Conservation (phyloP, 176 grass and related monocot genomes). For the Puccinellia tenuiflora region DNA sequence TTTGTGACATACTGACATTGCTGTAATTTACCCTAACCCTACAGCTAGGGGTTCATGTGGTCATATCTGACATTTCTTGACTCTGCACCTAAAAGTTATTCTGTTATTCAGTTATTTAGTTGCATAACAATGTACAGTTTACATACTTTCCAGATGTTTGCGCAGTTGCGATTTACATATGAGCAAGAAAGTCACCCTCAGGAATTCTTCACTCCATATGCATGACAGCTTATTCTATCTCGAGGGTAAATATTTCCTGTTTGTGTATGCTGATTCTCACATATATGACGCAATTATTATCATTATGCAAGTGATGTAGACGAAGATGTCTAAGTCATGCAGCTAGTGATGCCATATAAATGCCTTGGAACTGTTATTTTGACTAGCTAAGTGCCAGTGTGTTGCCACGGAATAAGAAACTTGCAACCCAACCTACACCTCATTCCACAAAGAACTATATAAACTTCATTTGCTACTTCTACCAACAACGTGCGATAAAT, state of each 20-base stretch:
- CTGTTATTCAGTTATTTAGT: neutral
- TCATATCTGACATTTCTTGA: neutral
- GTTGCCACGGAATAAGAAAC: no score
- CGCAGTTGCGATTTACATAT: slow-evolving; percentile 86
- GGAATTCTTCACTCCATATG: slow-evolving; percentile 97
- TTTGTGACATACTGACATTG: neutral
- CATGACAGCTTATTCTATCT: slow-evolving; percentile 77
- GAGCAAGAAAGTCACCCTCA: slow-evolving; percentile 97
- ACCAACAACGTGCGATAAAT: no score
- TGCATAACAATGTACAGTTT: slow-evolving; percentile 20
- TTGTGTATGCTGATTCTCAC: slow-evolving; percentile 5
- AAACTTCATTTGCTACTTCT: no score
- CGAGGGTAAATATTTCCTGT: slow-evolving; percentile 51
- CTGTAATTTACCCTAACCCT: neutral
- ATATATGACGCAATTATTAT: neutral
- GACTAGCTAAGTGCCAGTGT: no score
- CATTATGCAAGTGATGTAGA: neutral
- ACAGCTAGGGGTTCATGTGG: neutral
- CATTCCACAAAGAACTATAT: no score
- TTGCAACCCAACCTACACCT: no score
- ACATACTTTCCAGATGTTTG: slow-evolving; percentile 81
- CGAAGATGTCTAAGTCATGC: neutral
- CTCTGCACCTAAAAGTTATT: neutral
- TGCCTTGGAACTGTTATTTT: slow-evolving; percentile 10
- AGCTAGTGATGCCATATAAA: neutral